Percentiles rank a stretch among this genome's conserved stretches.
Evolutionary conservation across 2,329 filamentous ascomycete species (phyloP).

Genomic region (Elsinoe arachidis): DNA sequence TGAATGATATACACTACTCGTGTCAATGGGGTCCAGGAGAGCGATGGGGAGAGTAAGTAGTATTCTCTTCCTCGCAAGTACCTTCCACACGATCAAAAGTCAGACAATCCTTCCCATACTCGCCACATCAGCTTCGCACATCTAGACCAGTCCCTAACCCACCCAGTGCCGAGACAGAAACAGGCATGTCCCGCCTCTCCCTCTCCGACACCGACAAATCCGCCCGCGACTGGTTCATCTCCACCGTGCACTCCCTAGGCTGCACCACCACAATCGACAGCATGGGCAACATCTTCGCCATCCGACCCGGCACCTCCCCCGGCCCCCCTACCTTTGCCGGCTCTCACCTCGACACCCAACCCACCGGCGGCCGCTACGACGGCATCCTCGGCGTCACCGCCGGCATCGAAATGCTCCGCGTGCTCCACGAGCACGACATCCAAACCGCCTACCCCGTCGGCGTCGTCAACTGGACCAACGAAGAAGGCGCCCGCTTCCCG

Average conservation of each 20-base stretch:
- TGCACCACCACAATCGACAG: slow-evolving; percentile 61
- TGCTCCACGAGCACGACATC: slow-evolving; percentile 57
- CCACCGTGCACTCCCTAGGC: slow-evolving; percentile 53
- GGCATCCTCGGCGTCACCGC: slow-evolving; percentile 68
- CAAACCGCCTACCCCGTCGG: slow-evolving; percentile 64
- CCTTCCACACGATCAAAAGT: no score
- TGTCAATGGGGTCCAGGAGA: slow-evolving; percentile 59
- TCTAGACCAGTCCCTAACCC: background rate
- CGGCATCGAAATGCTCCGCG: slow-evolving; percentile 62
- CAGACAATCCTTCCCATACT: background rate
- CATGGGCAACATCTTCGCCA: slow-evolving; percentile 75
- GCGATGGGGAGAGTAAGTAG: slow-evolving; percentile 56
- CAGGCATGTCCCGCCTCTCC: slow-evolving; percentile 67
- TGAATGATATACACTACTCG: slow-evolving; percentile 56
- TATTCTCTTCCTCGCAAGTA: background rate
- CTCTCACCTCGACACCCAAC: slow-evolving; percentile 53
- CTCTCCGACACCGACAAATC: slow-evolving; percentile 63
- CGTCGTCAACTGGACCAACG: slow-evolving; percentile 73
- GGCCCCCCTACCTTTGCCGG: slow-evolving; percentile 60
- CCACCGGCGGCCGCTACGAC: slow-evolving; percentile 60
- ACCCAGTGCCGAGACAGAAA: slow-evolving; percentile 48
- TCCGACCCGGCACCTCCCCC: slow-evolving; percentile 53
- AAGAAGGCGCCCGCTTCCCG: slow-evolving; percentile 74
- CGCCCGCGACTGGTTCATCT: slow-evolving; percentile 66
- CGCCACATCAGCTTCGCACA: background rate